Evolutionary conservation across 1,284 basidiomycete species (phyloP), one percentile per base, ranked within the genome.

Genomic region (Ustilago xerochloae): DNA sequence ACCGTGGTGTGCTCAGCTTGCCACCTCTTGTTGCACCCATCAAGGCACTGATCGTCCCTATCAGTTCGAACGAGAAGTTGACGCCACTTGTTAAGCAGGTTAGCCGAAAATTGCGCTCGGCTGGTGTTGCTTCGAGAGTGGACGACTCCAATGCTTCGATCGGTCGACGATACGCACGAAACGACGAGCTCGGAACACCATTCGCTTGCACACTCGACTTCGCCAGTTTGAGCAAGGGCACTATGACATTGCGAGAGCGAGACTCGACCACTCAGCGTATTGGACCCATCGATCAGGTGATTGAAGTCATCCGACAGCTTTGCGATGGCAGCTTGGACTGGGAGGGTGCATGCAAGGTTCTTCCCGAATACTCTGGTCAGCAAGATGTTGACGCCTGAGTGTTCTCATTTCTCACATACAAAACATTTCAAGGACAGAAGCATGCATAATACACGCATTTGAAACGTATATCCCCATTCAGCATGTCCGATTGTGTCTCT

Each of bases 141-240:
- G 96, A 99, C 85, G 95, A 98, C 85, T 97, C 94, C 32, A 93
- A 91, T 82, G 91, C 92, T 39, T 92, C 93, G 6, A 98, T 99
- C 83, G 97, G 96, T 54, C 94, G 93, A 87, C 93, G 97, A 36
- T 99, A 99, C 86, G 90, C 97, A 30, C 90, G 97, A 71, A 99
- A 98, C 86, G 96, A 99, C 86, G 97, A 99, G 87, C 89, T 99
- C 43, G 96, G 96, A 77, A 99, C 96, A 35, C 96, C 96, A 3
- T 99, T 92, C 84, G 96, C 96, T 56, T 88, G 95, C 77, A 99
- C 97, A 6, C 89, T 99, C 69, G 96, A 99, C 86, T 99, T 99
- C 87, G 96, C 95, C 26, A 95, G 94, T 93, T 85, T 86, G 92
- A 63, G 60, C 60, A 82, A 82, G 63, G 81, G 82, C 46, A 84